A percentile compares a stretch with the other conserved stretches of the same genome.
phyloP scores from a whole-genome alignment of 2,329 filamentous ascomycete species.

The Claviceps pusilla region DNA sequence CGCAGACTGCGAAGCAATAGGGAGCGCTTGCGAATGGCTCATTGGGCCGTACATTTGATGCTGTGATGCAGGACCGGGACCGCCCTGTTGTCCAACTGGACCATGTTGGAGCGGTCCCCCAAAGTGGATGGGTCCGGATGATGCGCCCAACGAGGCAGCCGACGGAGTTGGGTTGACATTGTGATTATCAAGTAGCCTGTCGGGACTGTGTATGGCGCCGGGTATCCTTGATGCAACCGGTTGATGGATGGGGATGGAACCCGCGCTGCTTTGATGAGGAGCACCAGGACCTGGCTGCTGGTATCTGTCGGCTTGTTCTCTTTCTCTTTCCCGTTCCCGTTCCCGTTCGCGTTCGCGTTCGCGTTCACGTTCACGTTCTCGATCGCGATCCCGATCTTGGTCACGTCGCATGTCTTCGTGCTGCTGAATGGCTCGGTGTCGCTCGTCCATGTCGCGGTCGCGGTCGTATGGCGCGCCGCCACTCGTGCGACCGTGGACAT shows the following conservation, averaged over 20 bases:
- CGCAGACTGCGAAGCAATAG: slow-evolving; percentile 39
- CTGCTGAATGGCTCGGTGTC: slow-evolving; percentile 31
- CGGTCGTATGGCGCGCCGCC: slow-evolving; percentile 29
- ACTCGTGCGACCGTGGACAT: slow-evolving; percentile 25
- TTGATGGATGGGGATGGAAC: slow-evolving; percentile 83
- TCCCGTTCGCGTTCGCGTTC: slow-evolving; percentile 31
- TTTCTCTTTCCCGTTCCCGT: slow-evolving; percentile 34
- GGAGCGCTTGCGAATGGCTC: slow-evolving; percentile 33
- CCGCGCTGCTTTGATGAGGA: slow-evolving; percentile 68
- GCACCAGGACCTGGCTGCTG: slow-evolving; percentile 37
- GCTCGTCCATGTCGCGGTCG: slow-evolving; percentile 34
- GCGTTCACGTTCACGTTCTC: slow-evolving; percentile 50
- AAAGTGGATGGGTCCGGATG: slow-evolving; percentile 37
- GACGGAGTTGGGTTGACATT: slow-evolving; percentile 39
- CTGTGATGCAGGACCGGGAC: slow-evolving; percentile 27
- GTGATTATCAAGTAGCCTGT: slow-evolving; percentile 68
- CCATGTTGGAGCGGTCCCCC: slow-evolving; percentile 42
- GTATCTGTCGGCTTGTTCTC: slow-evolving; percentile 43
- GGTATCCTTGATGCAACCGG: slow-evolving; percentile 72
- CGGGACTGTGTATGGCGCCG: slow-evolving; percentile 79
- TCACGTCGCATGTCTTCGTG: slow-evolving; percentile 34
- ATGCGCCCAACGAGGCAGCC: slow-evolving; percentile 35
- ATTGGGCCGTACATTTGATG: slow-evolving; percentile 45
- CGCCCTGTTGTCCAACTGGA: slow-evolving; percentile 32
- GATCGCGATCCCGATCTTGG: slow-evolving; percentile 40